Base-by-base conservation (phyloP, 768 basidiomycete species). In the Atractiella rhizophila region DNA sequence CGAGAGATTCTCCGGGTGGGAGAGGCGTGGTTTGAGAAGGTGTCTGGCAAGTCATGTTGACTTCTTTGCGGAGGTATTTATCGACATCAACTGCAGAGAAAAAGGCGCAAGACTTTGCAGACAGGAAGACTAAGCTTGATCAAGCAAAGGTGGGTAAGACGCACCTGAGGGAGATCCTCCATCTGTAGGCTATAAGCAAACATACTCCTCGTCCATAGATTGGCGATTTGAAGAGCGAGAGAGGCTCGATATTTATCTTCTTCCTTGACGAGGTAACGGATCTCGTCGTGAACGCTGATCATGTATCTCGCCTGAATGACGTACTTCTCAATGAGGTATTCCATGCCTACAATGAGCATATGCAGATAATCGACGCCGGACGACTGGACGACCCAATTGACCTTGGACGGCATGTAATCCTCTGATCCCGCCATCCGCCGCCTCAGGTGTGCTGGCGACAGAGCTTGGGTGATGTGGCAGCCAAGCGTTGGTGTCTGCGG, bases 371-470 rank as follows among this genome's bases (percentile, higher is more conserved):
- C 91, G 31, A 96, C 88, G 4, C 88, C 91, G 0, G 85, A 91
- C 4, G 86, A 94, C 54, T 96, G 91, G 5, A 96, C 91, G 36
- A 86, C 91, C 91, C 91, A 96, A 55, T 98, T 98, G 62, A 96
- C 86, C 31, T 91, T 71, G 5, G 83, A 91, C 0, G 91, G 76
- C 68, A 96, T 75, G 57, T 80, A 96, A 48, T 86, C 80, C 45
- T 82, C 80, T n/a, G n/a, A n/a, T 43, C 67, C 69, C 1, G 50
- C 52, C 23, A 42, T 45, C 19, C 39, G 47, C 20, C 25, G 28
- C 10, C 53, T 56, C 2, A 98, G 68, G 54, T 81, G 74, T 46
- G 77, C 73, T 60, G 80, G 86, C 23, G 76, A 76, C n/a, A 98
- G 65, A 0, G 88, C 88, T 37, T 76, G 69, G 1, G 91, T 96